Evolutionary conservation across 2,329 filamentous ascomycete species (phyloP).

Genomic region (Aspergillus pseudonomiae): DNA sequence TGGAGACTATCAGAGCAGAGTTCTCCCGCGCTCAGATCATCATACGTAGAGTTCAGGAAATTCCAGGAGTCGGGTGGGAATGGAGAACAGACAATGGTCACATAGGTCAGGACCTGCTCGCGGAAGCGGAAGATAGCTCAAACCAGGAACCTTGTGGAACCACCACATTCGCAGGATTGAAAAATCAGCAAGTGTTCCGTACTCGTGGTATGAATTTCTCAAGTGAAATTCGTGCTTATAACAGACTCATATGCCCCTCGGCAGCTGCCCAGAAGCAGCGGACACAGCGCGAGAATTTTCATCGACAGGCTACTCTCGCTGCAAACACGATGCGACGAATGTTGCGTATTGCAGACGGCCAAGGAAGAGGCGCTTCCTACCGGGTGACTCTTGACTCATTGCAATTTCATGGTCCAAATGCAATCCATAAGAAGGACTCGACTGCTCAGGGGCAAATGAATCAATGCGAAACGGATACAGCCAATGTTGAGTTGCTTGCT

Average conservation of each 20-base stretch:
- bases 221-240: background rate
- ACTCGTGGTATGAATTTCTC: background rate
- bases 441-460: background rate
- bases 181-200: background rate
- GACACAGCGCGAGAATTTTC: background rate
- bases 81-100: background rate
- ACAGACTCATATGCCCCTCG: background rate
- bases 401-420: background rate
- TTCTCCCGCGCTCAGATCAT: background rate
- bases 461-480: background rate
- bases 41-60: constrained; percentile 1
- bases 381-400: background rate
- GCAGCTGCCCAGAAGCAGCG: background rate
- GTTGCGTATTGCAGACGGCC: background rate
- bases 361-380: background rate
- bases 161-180: background rate
- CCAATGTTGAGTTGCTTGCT: background rate
- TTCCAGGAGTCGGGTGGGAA: constrained; percentile 1
- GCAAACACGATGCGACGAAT: background rate
- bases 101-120: background rate
- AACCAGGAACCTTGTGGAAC: background rate
- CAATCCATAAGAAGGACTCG: background rate
- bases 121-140: background rate
- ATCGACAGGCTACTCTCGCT: background rate
- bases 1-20: background rate